A percentile compares a stretch with the other conserved stretches of the same genome.
phyloP scores from a whole-genome alignment of 345 rosid genomes.

The Cardiospermum halicacabum region DNA sequence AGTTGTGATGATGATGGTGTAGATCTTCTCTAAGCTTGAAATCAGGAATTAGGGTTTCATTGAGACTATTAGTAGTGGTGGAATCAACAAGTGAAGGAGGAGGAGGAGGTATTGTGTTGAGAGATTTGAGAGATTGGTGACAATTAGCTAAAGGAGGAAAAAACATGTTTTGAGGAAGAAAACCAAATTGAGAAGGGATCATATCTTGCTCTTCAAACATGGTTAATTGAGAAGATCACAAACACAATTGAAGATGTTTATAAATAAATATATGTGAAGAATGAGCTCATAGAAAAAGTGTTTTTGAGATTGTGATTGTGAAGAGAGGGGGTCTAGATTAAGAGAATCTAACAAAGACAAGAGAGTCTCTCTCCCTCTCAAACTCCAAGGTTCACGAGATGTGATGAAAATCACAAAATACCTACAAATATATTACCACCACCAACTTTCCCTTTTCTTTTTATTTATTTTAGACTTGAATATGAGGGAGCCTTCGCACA shows the following conservation, averaged over 20 bases:
- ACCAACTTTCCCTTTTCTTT: slow-evolving; percentile 21
- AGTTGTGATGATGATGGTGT: too few species aligned
- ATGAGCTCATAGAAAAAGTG: too few species aligned
- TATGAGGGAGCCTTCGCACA: neutral
- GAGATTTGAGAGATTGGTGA: slow-evolving; percentile 36
- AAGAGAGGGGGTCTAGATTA: slow-evolving; percentile 2
- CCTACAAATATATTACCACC: slow-evolving; percentile 20
- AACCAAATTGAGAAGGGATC: slow-evolving; percentile 48
- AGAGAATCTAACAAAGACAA: neutral
- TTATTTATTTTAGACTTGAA: neutral
- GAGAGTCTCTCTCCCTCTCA: slow-evolving; percentile 17
- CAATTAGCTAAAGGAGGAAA: slow-evolving; percentile 31
- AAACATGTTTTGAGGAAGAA: slow-evolving; percentile 37
- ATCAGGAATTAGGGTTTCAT: slow-evolving; percentile 54
- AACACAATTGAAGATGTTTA: neutral
- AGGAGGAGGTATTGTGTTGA: slow-evolving; percentile 22
- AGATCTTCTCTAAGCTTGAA: slow-evolving; percentile 34
- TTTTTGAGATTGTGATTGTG: slow-evolving; percentile 8
- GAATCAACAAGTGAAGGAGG: slow-evolving; percentile 24
- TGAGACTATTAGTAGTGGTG: slow-evolving; percentile 29
- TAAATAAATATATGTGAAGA: neutral
- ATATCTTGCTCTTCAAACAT: slow-evolving; percentile 53
- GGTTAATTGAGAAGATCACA: slow-evolving; percentile 35
- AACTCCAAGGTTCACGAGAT: slow-evolving; percentile 15
- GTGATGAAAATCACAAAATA: slow-evolving; percentile 16